Base-by-base conservation (phyloP, 2,329 filamentous ascomycete species). In the Aspergillus fructus region DNA sequence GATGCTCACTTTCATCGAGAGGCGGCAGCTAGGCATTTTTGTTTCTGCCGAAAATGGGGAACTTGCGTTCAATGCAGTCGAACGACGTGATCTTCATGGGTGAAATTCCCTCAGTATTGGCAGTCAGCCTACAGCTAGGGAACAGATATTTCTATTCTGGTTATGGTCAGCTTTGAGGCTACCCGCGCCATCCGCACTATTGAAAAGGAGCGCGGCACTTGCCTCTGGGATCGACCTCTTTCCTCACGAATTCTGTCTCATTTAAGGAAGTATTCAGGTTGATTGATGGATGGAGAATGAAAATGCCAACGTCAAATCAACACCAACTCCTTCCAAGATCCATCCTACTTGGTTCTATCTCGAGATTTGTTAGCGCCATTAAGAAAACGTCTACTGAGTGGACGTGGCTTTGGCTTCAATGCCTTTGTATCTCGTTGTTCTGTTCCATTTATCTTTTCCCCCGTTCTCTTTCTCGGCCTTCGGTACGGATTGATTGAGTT, bases 91-190 rank as follows among this genome's bases (percentile, higher is more conserved):
- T 79, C 49, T 78, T 80, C 59, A 79, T 80, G 77, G 71, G 67
- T 70, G 47, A 55, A 65, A 60, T 4, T 3, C 24, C 15, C 34
- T 23, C 27, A 37, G 7, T 24, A 13, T 13, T 8, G 8, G 4
- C 11, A 13, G n/a, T 43, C 15, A 27, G 17, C 43, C 34, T 34
- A 13, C 58, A 39, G 39, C 27, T 15, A 17, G 8, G 6, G 6
- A 24, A 39, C 27, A 70, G 75, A 80, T 49, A 78, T 80, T 37
- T 75, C 73, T 2, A 80, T 80, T 77, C 78, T 78, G 0, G 72
- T 79, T 5, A 78, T 79, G 76, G 75, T 79, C 60, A 78, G 78
- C 1, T 78, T 80, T 48, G 74, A 78, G 62, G 76, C 78, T 2
- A 78, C 78, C 5, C 73, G 76, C 7, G 72, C 73, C n/a, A 80